Base-by-base conservation (phyloP, 1,284 basidiomycete species). In the Rhizoctonia solani region DNA sequence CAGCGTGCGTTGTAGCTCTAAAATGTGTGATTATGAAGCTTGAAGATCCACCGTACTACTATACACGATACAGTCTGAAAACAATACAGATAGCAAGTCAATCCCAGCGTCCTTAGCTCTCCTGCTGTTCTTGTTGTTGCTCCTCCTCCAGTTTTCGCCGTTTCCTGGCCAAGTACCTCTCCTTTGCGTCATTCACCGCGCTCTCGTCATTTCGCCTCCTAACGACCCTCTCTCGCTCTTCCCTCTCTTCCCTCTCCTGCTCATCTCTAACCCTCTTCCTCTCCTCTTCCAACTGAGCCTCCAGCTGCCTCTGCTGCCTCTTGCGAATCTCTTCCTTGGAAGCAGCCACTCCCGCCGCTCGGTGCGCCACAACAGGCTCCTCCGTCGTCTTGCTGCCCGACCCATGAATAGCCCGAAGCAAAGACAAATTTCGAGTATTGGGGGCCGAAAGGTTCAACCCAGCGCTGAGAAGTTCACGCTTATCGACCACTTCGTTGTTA, bases 401-500 rank as follows among this genome's bases (percentile, higher is more conserved):
- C 71, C 27, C 59, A 13, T 63, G 59, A 39, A 39, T 83, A 82
- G 59, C 59, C 49, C 50, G 49, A 9, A 63, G 37, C 9, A 63
- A 19, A 3, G 59, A 49, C 19, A 87, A 76, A 68, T 81, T 81
- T 66, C 90, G 83, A 1, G 90, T 92, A 73, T 92, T 91, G 23
- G 88, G 87, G 34, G 86, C 83, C n/a, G 88, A 84, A 50, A 98
- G 83, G 75, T 99, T 99, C 68, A 99, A 81, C 1, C 97, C 97
- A 3, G 93, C 94, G 34, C 87, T 86, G 44, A 99, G 82, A 8
- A 99, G 81, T 49, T 96, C 91, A 66, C 95, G 89, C 75, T 96
- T 95, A 81, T 99, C 96, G 55, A 99, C 90, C 55, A 99, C 93
- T 76, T 97, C 91, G 74, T 95, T 95, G 73, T 98, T 95, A 76